A percentile compares a stretch with the other conserved stretches of the same genome.
Evolutionary conservation across 768 basidiomycete genomes (phyloP).

Genomic region (Leucosporidium yakuticum): DNA sequence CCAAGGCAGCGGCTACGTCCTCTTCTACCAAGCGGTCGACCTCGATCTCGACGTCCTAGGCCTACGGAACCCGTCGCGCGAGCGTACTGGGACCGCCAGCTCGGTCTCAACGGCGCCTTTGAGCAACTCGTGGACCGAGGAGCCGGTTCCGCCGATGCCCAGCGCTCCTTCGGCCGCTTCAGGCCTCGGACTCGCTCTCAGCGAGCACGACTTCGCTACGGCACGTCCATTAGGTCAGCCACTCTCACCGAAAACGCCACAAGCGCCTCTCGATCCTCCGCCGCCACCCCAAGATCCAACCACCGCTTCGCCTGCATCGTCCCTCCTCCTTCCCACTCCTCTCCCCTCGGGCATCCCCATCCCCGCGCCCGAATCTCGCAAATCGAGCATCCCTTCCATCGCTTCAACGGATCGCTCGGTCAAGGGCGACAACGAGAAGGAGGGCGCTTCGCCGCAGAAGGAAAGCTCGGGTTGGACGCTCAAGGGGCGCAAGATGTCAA

Average conservation of each 20-base stretch:
- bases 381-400: background rate
- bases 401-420: background rate
- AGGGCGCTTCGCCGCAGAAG: background rate
- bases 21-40: constrained; percentile 93
- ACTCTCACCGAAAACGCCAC: too few species aligned
- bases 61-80: background rate
- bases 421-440: background rate
- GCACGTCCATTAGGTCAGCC: too few species aligned
- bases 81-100: constrained; percentile 9
- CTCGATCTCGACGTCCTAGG: constrained; percentile 10
- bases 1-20: constrained; percentile 83
- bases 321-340: background rate
- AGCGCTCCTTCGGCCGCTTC: constrained; percentile 5
- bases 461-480: constrained; percentile 12
- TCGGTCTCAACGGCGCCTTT: constrained; percentile 15
- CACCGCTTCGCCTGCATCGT: too few species aligned
- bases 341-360: constrained; percentile 4
- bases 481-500: constrained; percentile 1
- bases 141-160: constrained; percentile 12
- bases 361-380: background rate
- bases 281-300: too few species aligned
- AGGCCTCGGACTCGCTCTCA: constrained; percentile 10
- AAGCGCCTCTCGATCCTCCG: too few species aligned
- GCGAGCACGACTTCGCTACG: background rate
- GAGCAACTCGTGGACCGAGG: constrained; percentile 3